Conservation (phyloP, 1,284 basidiomycete genomes). For the Ceratobasidium sp. region DNA sequence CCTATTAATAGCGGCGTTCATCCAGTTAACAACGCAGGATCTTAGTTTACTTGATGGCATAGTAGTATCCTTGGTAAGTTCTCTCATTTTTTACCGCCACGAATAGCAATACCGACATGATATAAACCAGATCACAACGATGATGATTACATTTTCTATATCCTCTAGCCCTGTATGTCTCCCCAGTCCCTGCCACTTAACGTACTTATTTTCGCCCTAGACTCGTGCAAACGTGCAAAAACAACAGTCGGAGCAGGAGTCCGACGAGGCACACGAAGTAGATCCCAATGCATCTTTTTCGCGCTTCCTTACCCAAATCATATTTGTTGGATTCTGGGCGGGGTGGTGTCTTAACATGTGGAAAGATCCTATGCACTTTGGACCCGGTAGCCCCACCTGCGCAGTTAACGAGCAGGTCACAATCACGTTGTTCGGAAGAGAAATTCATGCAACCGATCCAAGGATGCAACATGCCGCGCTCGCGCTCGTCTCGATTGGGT, state of each 20-base stretch:
- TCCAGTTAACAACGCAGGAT: neutral
- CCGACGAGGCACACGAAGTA: neutral
- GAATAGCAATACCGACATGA: neutral
- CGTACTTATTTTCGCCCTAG: neutral
- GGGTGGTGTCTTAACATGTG: constrained; percentile 34
- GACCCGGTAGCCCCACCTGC: neutral
- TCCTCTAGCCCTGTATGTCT: constrained; percentile 25
- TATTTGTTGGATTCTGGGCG: constrained; percentile 19
- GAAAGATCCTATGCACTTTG: constrained; percentile 25
- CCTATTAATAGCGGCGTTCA: constrained; percentile 33
- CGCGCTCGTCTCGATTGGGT: constrained; percentile 17
- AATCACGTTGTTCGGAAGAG: constrained; percentile 12
- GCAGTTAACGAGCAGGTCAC: constrained; percentile 2
- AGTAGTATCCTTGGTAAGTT: constrained; percentile 31
- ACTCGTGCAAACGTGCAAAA: neutral
- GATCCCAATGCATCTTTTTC: constrained; percentile 12
- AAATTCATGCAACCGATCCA: constrained; percentile 26
- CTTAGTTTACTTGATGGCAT: constrained; percentile 37
- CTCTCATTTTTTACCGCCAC: neutral
- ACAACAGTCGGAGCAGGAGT: neutral
- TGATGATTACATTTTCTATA: constrained; percentile 38
- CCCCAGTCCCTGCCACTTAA: neutral
- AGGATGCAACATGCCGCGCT: constrained; percentile 23
- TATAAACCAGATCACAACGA: constrained; percentile 22
- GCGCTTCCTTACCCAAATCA: constrained; percentile 23